Base-by-base conservation (phyloP, 768 basidiomycete genomes). In the Cubamyces sp. region DNA sequence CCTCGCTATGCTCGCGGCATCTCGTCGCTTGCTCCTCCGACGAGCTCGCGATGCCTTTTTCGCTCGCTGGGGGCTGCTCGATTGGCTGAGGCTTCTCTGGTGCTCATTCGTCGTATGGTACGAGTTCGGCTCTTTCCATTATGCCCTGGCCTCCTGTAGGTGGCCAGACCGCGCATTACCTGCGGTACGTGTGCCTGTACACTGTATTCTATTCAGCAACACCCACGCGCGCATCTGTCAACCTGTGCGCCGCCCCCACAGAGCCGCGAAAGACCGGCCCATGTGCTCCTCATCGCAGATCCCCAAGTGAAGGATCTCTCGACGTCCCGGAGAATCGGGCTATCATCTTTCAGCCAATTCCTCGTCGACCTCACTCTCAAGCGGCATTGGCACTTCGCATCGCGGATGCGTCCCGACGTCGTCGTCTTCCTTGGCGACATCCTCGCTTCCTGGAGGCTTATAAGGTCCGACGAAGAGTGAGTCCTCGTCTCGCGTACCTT, bases 391-490 rank as follows among this genome's bases (percentile, higher is more conserved):
- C 81, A 80, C 60, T 85, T 80, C 15, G 88, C 86, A 3, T 61
- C 41, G 3, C 77, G 84, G 52, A 76, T 83, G 62, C 77, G 74
- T 37, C 90, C 94, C 8, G 85, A 96, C 71, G 83, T 78, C n/a
- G 84, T 96, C 8, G 76, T 97, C 4, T 90, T 96, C 65, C 78
- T 94, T 23, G 95, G 95, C 41, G 94, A 97, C 72, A 90, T 96
- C 89, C 84, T 96, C 82, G 93, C 94, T 64, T 85, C 83, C 54
- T 93, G 92, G 3, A 78, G 91, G 56, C 78, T 81, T 23, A 75
- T 78, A 25, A 88, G 88, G 80, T 72, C 81, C 6, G 79, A 84
- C 52, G 74, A 73, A 48, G 87, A 94, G 95, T 95, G 71, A 53
- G 54, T 64, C 25, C 47, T 16, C n/a, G 25, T 51, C 52, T 41